Base-by-base conservation (phyloP, 73 alveolate genomes). In the Tetrahymena elliotti region DNA sequence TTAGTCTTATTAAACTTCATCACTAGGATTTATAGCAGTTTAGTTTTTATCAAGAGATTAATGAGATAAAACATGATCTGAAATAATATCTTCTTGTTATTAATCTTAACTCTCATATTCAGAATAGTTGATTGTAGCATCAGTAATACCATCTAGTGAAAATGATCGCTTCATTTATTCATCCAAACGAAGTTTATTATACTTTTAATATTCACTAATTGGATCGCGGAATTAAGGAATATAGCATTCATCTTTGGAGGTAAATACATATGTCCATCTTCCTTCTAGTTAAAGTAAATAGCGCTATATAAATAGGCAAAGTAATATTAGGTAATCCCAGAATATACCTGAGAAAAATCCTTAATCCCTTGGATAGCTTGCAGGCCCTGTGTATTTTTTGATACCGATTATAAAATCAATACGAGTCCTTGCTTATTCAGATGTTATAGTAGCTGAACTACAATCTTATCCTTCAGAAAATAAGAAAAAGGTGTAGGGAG, bases 401-500 rank as follows among this genome's bases (percentile, higher is more conserved):
- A 97, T 84, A 15, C 98, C 98, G 31, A 97, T 96, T 8, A 97
- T 94, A 84, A 94, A 97, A 82, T 97, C 98, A 8, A 96, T 53
- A 33, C 98, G 96, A 37, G 95, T 94, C 35, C 96, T 68, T 52
- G 95, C 95, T 33, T 93, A 93, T 84, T 84, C 40, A 47, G 96
- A 38, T 82, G 97, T 83, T 33, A 93, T 83, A 6, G 68, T 88
- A 93, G 96, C 27, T 22, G 93, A 68, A 33, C 93, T 92, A 52
- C 94, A 82, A 53, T 96, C 95, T 53, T 95, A 96, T 7, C 88
- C 96, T 20, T 83, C 84, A 15, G 97, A 93, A 53, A 93, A 94
- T 52, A 93, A 93, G 41, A 94, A 84, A 35, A 97, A 94, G 36
- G 93, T 84, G 88, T 84, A 96, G 1, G 97, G 96, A 7, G 97